phyloP scores from a whole-genome alignment of 2,329 filamentous ascomycete genomes.

The Dactylonectria estremocensis region DNA sequence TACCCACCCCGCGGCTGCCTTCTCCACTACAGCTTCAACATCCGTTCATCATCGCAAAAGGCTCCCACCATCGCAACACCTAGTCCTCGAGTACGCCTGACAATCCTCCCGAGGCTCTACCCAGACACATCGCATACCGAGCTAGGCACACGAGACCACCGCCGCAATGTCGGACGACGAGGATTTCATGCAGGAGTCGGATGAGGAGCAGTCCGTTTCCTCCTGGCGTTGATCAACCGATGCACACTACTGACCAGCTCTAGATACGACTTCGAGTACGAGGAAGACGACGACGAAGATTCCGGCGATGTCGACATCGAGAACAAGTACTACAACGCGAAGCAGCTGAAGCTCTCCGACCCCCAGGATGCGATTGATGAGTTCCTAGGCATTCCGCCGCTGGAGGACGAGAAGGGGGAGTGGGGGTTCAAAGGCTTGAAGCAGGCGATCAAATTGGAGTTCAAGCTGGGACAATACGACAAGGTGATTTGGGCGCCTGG shows the following conservation, averaged over 20 bases:
- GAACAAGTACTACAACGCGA: slow-evolving; percentile 99
- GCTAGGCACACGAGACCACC: neutral
- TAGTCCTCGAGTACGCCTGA: neutral
- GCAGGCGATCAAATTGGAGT: slow-evolving; percentile 97
- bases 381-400: slow-evolving; percentile 87
- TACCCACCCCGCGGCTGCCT: slow-evolving; percentile 42
- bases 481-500: slow-evolving; percentile 68
- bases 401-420: slow-evolving; percentile 94
- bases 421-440: slow-evolving; percentile 99
- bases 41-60: slow-evolving; percentile 31
- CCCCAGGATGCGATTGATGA: slow-evolving; percentile 92
- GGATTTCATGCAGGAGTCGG: slow-evolving; percentile 65
- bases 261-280: slow-evolving; percentile 96
- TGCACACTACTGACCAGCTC: slow-evolving; percentile 35
- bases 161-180: slow-evolving; percentile 66
- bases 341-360: slow-evolving; percentile 91
- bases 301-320: slow-evolving; percentile 94
- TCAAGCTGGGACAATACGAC: slow-evolving; percentile 89
- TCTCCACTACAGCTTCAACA: slow-evolving; percentile 42
- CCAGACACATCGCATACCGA: neutral
- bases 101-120: neutral
- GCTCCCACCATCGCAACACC: neutral
- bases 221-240: slow-evolving; percentile 10
- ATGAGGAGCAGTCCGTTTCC: slow-evolving; percentile 59
- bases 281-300: slow-evolving; percentile 91